Evolutionary conservation across 306 rosid genomes (phyloP), one percentile per base, ranked within the genome.

Genomic region (Vicia villosa): DNA sequence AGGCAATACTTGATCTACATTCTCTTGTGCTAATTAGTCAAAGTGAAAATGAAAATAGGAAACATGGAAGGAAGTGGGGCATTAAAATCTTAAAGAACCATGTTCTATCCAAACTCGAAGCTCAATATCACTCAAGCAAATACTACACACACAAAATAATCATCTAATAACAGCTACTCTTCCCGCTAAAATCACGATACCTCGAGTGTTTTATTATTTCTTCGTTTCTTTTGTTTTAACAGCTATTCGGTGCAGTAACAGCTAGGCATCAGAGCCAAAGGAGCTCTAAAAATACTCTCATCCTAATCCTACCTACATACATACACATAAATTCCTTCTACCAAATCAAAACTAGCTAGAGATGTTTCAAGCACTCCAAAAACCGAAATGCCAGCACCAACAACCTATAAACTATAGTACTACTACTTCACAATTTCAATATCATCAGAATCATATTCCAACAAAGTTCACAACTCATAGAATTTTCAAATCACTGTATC

Each of bases 401-500:
- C 16, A 62, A 12, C 70, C 37, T 49, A 61, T 49, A 30, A 13
- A 21, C 22, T 28, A 22, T 20, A n/a, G n/a, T n/a, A 8, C 26
- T 20, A 21, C 10, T 9, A 8, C 26, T 70, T 40, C 16, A 11
- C 63, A 32, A 66, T 32, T 68, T 61, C 7, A 34, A 10, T 26
- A 46, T 54, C 34, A 21, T 36, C 43, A 40, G 1, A 65, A 28
- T 34, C 65, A 26, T 59, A 68, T 73, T 58, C 73, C 28, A 57
- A 63, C 70, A 16, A 68, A 57, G 16, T 40, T 43, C 20, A 58
- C 17, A 58, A 15, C 13, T 32, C 65, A 15, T 24, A 57, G 5
- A 69, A 69, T 51, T 20, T 57, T 8, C 32, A 57, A 73, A 73
- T 34, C 61, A 37, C 42, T 52, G 8, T n/a, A 4, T 5, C 6